phyloP scores from a whole-genome alignment of 345 rosid genomes.

The Melaleuca quinquenervia region DNA sequence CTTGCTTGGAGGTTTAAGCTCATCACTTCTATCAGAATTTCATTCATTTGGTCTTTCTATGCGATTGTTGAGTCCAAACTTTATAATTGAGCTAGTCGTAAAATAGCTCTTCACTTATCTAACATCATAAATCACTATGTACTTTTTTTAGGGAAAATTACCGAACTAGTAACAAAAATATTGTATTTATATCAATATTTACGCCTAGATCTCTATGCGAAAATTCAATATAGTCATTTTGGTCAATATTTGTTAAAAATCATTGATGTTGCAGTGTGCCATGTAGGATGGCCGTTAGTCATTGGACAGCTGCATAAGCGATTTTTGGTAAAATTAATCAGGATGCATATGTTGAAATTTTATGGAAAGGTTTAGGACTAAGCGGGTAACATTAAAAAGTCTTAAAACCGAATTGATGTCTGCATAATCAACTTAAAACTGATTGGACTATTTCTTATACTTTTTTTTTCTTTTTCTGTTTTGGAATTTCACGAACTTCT shows the following conservation, averaged over 20 bases:
- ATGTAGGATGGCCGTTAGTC: rapidly evolving
- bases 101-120: background rate
- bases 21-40: background rate
- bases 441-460: background rate
- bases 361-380: rapidly evolving
- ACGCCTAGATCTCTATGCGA: background rate
- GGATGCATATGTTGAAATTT: background rate
- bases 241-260: background rate
- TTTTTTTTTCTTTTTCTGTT: background rate
- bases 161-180: background rate
- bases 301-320: background rate
- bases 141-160: background rate
- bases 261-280: background rate
- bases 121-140: background rate
- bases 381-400: background rate
- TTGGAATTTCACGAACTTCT: background rate
- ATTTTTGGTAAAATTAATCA: background rate
- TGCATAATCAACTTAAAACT: background rate
- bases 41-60: background rate
- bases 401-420: too few relatives aligned
- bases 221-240: background rate
- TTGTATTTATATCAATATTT: background rate
- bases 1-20: background rate
- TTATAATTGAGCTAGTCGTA: background rate
- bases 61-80: background rate